These are phyloP conservation scores for Eucalyptus microcorys DNA, from an alignment of 345 rosid species.

Conservation along the genomic window DNA sequence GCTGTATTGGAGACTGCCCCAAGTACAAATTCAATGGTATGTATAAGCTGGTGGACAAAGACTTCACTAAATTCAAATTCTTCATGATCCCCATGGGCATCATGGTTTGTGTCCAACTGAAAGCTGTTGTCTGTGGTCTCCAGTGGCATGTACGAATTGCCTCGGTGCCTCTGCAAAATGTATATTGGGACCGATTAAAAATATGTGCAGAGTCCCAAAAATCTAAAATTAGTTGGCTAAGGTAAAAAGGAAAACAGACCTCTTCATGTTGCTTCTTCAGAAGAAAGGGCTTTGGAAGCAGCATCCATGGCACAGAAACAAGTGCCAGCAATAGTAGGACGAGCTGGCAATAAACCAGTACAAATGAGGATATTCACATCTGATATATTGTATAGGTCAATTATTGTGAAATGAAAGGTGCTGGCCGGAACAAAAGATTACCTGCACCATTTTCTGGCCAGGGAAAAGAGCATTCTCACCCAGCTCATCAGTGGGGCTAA, in stretches of 20 bases:
- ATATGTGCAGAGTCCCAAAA: not conserved
- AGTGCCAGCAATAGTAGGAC: conserved; percentile 68
- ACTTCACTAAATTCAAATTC: conserved; percentile 96
- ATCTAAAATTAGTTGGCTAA: not conserved
- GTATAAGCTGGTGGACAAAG: conserved; percentile 92
- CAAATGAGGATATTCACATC: not conserved
- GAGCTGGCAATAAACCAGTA: conserved; percentile 28
- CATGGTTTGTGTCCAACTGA: conserved; percentile 42
- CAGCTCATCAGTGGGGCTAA: conserved; percentile 85
- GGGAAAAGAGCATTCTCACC: conserved; percentile 91
- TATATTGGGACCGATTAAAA: not conserved
- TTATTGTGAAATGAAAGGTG: not conserved
- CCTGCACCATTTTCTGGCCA: conserved; percentile 69
- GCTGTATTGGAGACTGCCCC: conserved; percentile 99
- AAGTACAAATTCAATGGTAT: conserved; percentile 95
- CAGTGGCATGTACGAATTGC: conserved; percentile 53
- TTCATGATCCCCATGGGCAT: conserved; percentile 55
- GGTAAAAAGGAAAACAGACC: conserved; percentile 19
- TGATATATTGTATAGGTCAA: not conserved
- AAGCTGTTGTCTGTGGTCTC: conserved; percentile 65
- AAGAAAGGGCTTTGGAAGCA: conserved; percentile 87
- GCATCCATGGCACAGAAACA: conserved; percentile 96
- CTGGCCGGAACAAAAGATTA: not conserved
- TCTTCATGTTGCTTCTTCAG: conserved; percentile 77
- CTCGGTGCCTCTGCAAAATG: conserved; percentile 71